Base-by-base conservation (phyloP, 768 basidiomycete genomes). In the Kwoniella shandongensis region DNA sequence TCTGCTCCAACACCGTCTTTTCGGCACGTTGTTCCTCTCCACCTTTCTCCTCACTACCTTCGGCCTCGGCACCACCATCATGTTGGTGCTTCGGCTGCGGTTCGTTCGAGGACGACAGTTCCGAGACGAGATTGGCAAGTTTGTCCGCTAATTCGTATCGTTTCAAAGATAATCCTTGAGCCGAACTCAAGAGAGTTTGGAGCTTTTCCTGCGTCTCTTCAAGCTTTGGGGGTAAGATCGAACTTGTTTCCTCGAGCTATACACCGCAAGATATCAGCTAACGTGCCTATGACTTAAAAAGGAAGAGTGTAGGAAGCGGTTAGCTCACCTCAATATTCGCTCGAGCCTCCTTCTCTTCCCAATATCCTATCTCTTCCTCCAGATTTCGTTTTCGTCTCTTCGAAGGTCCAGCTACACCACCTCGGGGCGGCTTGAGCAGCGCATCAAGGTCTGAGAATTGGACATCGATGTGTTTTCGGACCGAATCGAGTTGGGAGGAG, bases 131-230 rank as follows among this genome's bases (percentile, higher is more conserved):
- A 57, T 83, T 82, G 12, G 84, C 79, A 11, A 93, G 80, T 72
- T 91, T 87, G 69, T 94, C 91, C 15, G 84, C 82, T 18, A 93
- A 78, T 1, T 83, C 83, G 76, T 91, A 88, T 23, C 91, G 81
- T 30, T 86, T 77, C n/a, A 88, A 79, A 0, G 88, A 85, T 38
- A 91, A 79, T 54, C 86, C 84, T 68, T 88, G 86, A 0, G 88
- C 88, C 8, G 83, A 81, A 49, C 81, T 79, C 32, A 88, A 78
- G 30, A 86, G 80, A 22, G 76, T 71, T 50, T 82, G 73, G 1
- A 83, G 81, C 20, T 79, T 72, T 11, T 74, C 61, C 38, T 82
- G 82, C 3, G 86, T 82, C 39, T 81, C 73, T 2, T 77, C 66
- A 6, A 88, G 77, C 15, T 86, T 69, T 1, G 65, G 51, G 44